Conservation (phyloP, 2,329 filamentous ascomycete species). For the Cephalotrichum gorgonifer region DNA sequence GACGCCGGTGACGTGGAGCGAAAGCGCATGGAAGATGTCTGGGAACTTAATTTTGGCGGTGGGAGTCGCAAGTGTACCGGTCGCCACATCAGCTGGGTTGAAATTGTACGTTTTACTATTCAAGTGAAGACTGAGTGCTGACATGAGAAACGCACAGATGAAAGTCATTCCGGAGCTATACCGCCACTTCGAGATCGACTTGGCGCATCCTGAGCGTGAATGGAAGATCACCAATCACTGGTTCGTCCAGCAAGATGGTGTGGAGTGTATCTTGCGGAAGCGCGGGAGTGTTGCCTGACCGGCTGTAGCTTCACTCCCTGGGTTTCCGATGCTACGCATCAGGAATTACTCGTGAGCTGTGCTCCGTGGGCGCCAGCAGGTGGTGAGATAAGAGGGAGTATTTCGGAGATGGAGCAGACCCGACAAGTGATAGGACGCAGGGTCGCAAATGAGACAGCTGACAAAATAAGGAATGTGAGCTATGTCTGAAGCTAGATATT, state of each 20-base stretch:
- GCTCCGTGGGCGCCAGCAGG: too few relatives aligned
- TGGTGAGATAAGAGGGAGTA: too few relatives aligned
- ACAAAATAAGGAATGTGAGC: too few relatives aligned
- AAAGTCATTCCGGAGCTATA: not conserved
- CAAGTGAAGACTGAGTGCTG: not conserved
- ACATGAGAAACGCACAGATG: not conserved
- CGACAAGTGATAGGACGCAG: too few relatives aligned
- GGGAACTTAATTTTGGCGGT: not conserved
- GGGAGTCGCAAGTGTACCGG: not conserved
- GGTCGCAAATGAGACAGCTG: too few relatives aligned
- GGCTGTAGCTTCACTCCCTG: not conserved
- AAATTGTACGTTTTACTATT: not conserved
- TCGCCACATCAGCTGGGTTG: not conserved
- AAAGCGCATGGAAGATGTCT: not conserved
- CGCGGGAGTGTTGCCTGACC: not conserved
- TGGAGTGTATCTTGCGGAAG: not conserved
- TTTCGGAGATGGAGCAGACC: too few relatives aligned
- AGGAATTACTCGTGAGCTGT: too few relatives aligned
- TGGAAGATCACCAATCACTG: not conserved
- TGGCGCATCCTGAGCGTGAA: not conserved
- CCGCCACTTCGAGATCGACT: not conserved
- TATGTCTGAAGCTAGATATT: too few relatives aligned
- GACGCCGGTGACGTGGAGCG: constrained; percentile 7
- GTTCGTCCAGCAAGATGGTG: not conserved
- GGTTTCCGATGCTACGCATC: not conserved